Percentiles rank a stretch among this genome's conserved stretches.
Evolutionary conservation across 2,329 filamentous ascomycete genomes (phyloP).

Genomic region (Ceratocystis variospora): DNA sequence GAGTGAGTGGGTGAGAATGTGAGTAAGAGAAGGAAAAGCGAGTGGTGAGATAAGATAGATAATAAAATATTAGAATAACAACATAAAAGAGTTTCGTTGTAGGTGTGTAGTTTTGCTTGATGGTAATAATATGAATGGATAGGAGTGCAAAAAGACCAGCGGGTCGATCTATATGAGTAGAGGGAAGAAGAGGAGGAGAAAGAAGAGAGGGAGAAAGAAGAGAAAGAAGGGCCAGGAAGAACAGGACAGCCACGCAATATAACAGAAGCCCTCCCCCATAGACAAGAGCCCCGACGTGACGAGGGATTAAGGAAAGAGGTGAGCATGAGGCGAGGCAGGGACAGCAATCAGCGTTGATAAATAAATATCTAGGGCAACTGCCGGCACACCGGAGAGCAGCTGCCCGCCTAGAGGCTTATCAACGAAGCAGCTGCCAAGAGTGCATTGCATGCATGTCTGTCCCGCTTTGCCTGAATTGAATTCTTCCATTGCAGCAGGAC

Average conservation of each 20-base stretch:
- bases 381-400: neutral
- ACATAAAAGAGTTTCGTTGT: neutral
- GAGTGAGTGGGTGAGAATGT: too few species aligned
- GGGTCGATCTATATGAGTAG: neutral
- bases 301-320: neutral
- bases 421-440: neutral
- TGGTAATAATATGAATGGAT: slow-evolving; percentile 1
- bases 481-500: neutral
- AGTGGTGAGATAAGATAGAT: neutral
- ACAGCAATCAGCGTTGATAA: neutral
- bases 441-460: neutral
- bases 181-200: neutral
- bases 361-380: neutral
- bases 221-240: neutral
- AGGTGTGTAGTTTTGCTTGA: neutral
- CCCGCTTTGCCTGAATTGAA: neutral
- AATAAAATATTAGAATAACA: neutral
- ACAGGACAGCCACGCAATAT: neutral
- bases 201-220: neutral
- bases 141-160: neutral
- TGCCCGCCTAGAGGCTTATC: neutral
- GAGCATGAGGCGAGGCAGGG: neutral
- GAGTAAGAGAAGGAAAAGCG: neutral
- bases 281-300: neutral
- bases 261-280: neutral